These are phyloP conservation scores for Mastigamoeba balamuthi DNA, from an alignment of 78 protist species.

Conservation along the genomic window DNA sequence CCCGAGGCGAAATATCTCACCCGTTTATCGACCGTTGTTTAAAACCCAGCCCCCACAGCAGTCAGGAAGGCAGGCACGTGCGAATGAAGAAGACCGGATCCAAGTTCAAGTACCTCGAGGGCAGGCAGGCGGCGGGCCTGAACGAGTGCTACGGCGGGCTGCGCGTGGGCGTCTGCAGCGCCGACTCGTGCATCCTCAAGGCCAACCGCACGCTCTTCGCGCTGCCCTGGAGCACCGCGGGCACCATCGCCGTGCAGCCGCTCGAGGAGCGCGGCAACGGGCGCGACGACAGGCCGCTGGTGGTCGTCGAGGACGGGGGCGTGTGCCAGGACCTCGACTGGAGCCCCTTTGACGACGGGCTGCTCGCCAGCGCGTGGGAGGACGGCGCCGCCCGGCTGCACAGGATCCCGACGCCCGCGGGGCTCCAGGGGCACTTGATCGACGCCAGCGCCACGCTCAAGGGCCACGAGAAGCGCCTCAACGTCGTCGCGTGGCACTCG, in stretches of 20 bases:
- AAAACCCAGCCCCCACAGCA: no score
- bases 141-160: no score
- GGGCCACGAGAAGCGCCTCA: not conserved
- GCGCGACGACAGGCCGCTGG: not conserved
- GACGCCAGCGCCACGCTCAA: no score
- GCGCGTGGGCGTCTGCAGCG: not conserved
- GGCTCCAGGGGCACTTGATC: no score
- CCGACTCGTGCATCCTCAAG: not conserved
- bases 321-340: not conserved
- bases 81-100: no score
- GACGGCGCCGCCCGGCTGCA: not conserved
- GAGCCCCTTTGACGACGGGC: not conserved
- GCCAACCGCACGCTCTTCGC: not conserved
- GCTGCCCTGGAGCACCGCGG: not conserved
- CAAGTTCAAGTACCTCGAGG: no score
- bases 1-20: no score
- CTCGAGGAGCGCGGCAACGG: not conserved
- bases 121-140: no score
- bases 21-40: no score
- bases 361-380: not conserved
- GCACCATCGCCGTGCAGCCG: not conserved
- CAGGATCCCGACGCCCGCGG: not conserved
- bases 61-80: no score
- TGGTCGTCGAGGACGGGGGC: not conserved
- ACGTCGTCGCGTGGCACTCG: not conserved